Base-by-base conservation (phyloP, 768 basidiomycete genomes). In the Suillus occidentalis region DNA sequence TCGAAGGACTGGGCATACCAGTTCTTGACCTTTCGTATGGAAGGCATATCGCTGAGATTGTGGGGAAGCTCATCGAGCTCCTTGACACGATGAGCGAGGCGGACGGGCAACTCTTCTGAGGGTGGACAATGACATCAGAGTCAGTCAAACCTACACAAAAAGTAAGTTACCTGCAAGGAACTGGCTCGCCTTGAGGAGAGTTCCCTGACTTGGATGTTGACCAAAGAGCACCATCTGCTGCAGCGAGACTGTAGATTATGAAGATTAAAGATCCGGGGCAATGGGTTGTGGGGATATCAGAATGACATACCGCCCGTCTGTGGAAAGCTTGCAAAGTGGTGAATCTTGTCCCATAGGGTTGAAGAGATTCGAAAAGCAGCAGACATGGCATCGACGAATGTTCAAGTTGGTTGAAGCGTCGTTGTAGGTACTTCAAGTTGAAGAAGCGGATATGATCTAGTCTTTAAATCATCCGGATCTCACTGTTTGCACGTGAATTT, bases 1-100 rank as follows among this genome's bases (percentile, higher is more conserved):
- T 99, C 93, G 76, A 99, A 99, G 18, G 92, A 94, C 81, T 99
- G 94, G 0, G 97, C 97, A 76, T 99, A 99, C 97, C 97, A 99
- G 72, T 97, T 90, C 81, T 95, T 96, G 65, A 99, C 93, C 74
- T 92, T 95, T 64, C 88, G 87, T 68, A 99, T 98, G 45, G 91
- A 92, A 0, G 90, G 88, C 97, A 97, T 97, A 55, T 86, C 85
- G 70, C 89, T 89, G 60, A 99, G 83, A 63, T 93, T 91, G 78
- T 98, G 92, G 0, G 97, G 97, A 4, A 99, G 84, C 69, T 92
- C 88, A 69, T 98, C 95, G 36, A 99, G 86, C 77, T 99, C 97
- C 75, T 95, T 95, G 25, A 97, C 96, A 36, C 97, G 87, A 75
- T 99, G 97, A 0, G 95, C 95, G 22, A 99, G 85, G 20, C 97